Conservation (phyloP, 495 filamentous ascomycete genomes). For the Penicillium robsamsonii region DNA sequence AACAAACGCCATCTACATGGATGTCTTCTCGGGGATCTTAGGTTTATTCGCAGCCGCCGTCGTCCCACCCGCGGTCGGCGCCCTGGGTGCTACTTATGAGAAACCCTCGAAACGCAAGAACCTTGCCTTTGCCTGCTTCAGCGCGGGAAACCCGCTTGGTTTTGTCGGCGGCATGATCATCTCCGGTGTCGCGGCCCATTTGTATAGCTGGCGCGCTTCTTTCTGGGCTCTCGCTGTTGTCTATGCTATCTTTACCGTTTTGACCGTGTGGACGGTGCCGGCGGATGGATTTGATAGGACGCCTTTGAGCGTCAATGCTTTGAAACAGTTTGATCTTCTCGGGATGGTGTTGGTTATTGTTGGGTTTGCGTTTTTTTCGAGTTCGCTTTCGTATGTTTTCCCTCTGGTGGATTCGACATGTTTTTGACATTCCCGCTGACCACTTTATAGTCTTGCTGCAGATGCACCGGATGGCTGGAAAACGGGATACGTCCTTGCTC, state of each 20-base stretch:
- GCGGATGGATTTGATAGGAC: conserved; percentile 48
- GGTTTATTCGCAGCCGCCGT: conserved; percentile 62
- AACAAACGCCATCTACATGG: conserved; percentile 59
- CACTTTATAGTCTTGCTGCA: conserved; percentile 38
- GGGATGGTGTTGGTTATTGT: conserved; percentile 62
- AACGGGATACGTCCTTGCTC: conserved; percentile 60
- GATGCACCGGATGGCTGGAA: conserved; percentile 62
- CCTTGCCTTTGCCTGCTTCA: conserved; percentile 65
- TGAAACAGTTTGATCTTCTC: conserved; percentile 62
- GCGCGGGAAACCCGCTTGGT: conserved; percentile 67
- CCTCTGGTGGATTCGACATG: background rate
- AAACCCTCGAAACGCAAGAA: conserved; percentile 62
- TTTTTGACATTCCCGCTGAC: conserved; percentile 11
- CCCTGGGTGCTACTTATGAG: conserved; percentile 62
- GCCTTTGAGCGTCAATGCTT: conserved; percentile 43
- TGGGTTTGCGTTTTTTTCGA: conserved; percentile 64
- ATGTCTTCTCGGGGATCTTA: conserved; percentile 61
- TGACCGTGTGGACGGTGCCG: conserved; percentile 66
- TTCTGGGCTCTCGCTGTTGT: conserved; percentile 66
- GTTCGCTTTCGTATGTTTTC: conserved; percentile 53
- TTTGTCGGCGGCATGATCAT: conserved; percentile 66
- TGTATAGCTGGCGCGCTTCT: conserved; percentile 64
- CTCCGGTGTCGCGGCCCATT: conserved; percentile 62
- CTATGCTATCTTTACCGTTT: conserved; percentile 55
- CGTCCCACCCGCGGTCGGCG: conserved; percentile 65